Base-by-base conservation (phyloP, 1,284 basidiomycete species). In the Vanrija pseudolonga region DNA sequence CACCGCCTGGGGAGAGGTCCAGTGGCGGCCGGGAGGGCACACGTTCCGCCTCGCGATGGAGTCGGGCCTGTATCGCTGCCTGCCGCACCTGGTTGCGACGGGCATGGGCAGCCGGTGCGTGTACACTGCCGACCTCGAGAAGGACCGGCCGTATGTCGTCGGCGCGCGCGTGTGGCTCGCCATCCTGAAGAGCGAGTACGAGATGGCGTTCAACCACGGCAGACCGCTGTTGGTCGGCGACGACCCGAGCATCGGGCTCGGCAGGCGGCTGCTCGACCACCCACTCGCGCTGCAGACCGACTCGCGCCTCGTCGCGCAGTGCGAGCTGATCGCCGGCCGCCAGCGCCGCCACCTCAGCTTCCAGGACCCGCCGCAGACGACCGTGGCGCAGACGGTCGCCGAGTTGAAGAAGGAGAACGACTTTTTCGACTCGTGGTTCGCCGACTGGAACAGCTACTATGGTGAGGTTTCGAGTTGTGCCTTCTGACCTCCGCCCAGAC, bases 41-140 rank as follows among this genome's bases (percentile, higher is more conserved):
- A 90, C 90, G 15, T 85, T 93, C 14, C 83, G 90, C 45, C 91
- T 94, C 86, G 90, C 88, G 60, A 85, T 92, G 81, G 90, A 94
- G 67, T 78, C 91, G 48, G 89, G 87, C 38, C 82, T 93, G 80
- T 88, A 92, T 72, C 87, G 88, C 69, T 89, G 89, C 41, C 90
- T 90, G 84, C 88, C 88, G 4, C 83, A 82, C 64, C 77, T 94
- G 24, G 77, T 84, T 20, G 83, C 83, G 62, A 82, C 86, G 28
- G 89, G 90, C 72, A 81, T 83, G 78, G 81, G 81, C 56, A 32
- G 32, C 32, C 77, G 80, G 12, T 79, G 80, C 44, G 87, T 88
- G 69, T 74, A 72, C 1, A 71, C 51, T 0, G 55, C 60, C 76
- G 36, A 82, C 81, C 57, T 77, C 74, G 50, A 79, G 37, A 86